Conservation (phyloP, 2,329 filamentous ascomycete genomes). For the Lachnellula suecica region DNA sequence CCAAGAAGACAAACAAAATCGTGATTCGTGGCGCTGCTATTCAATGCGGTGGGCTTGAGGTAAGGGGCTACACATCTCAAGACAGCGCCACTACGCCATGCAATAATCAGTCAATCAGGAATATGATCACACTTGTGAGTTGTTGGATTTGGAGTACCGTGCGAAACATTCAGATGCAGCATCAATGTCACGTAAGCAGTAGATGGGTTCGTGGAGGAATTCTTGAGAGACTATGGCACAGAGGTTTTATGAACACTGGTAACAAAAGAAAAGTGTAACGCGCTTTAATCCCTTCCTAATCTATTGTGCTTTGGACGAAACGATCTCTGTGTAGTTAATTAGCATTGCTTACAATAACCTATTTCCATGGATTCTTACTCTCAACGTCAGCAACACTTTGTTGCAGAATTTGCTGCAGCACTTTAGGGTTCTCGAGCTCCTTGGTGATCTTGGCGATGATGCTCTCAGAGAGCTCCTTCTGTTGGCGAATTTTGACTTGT, state of each 20-base stretch:
- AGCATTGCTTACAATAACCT: conserved; percentile 28
- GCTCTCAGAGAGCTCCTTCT: conserved; percentile 88
- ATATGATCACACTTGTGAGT: neutral
- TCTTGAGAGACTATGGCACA: conserved; percentile 56
- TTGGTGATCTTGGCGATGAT: conserved; percentile 98
- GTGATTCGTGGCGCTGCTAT: no score
- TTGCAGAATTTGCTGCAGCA: conserved; percentile 94
- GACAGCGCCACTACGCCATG: neutral
- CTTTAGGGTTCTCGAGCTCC: conserved; percentile 97
- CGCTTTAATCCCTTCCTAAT: conserved; percentile 36
- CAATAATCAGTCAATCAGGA: no score
- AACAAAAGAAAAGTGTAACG: conserved; percentile 48
- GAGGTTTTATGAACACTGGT: conserved; percentile 53
- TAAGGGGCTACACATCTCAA: neutral
- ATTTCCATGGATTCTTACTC: conserved; percentile 59
- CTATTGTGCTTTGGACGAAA: conserved; percentile 64
- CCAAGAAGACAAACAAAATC: no score
- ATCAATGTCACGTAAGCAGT: neutral
- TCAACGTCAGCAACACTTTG: conserved; percentile 96
- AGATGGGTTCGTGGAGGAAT: conserved; percentile 9
- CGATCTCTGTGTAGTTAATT: conserved; percentile 51
- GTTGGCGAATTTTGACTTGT: conserved; percentile 98
- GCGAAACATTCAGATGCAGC: neutral
- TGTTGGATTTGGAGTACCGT: neutral
- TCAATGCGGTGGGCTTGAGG: neutral